Percentiles rank a stretch among this genome's conserved stretches.
Evolutionary conservation across 768 basidiomycete genomes (phyloP).

Genomic region (Porphyrellus cyaneotinctus): DNA sequence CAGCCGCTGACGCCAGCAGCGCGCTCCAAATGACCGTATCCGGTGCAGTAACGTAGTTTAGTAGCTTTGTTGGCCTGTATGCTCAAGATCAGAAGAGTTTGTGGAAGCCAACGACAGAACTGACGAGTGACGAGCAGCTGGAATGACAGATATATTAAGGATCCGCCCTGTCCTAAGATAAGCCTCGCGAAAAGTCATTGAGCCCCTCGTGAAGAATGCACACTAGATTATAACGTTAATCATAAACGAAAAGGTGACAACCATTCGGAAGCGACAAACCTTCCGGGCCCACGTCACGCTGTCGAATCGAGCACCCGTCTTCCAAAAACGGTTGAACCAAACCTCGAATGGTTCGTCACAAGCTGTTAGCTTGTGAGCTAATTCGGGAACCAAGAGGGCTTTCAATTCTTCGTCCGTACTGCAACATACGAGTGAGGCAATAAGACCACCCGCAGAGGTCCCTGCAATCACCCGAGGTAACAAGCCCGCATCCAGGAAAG

Average conservation of each 20-base stretch:
- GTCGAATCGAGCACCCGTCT: slow-evolving; percentile 94
- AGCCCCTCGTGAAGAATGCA: slow-evolving; percentile 87
- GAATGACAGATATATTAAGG: slow-evolving; percentile 90
- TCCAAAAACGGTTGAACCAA: slow-evolving; percentile 71
- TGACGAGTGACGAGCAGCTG: slow-evolving; percentile 83
- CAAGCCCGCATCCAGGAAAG: slow-evolving; percentile 81
- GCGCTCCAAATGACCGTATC: slow-evolving; percentile 84
- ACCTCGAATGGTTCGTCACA: slow-evolving; percentile 71
- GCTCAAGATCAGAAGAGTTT: slow-evolving; percentile 5
- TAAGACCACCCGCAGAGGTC: slow-evolving; percentile 88
- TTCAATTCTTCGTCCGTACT: slow-evolving; percentile 86
- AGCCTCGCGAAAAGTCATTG: slow-evolving; percentile 93
- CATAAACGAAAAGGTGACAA: background rate
- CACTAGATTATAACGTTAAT: slow-evolving; percentile 41
- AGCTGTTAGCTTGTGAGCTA: slow-evolving; percentile 81
- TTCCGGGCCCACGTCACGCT: slow-evolving; percentile 87
- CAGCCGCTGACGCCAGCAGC: slow-evolving; percentile 84
- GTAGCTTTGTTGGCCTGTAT: slow-evolving; percentile 82
- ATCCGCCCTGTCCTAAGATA: slow-evolving; percentile 90
- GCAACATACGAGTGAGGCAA: slow-evolving; percentile 75
- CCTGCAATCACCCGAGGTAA: slow-evolving; percentile 92
- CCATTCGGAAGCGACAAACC: slow-evolving; percentile 38
- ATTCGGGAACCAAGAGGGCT: slow-evolving; percentile 68
- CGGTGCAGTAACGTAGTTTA: slow-evolving; percentile 96
- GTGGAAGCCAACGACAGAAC: slow-evolving; percentile 21